Conservation (phyloP, 495 filamentous ascomycete species). For the Cryomyces antarcticus region DNA sequence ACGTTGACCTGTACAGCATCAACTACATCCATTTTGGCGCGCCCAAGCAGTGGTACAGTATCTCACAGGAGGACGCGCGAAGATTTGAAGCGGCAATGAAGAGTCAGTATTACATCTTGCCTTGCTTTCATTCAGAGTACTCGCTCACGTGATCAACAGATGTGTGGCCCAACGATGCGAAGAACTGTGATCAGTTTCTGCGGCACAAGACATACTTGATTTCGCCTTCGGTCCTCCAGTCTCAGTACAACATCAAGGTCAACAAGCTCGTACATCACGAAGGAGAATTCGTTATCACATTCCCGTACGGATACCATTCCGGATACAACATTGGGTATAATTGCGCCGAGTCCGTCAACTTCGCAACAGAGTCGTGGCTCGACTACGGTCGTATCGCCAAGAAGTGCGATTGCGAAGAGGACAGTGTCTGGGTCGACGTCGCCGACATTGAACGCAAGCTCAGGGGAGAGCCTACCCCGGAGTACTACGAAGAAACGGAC, state of each 20-base stretch:
- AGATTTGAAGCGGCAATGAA: conserved; percentile 92
- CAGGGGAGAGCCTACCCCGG: conserved; percentile 71
- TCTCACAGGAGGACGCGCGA: conserved; percentile 87
- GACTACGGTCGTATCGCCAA: conserved; percentile 92
- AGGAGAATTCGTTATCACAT: conserved; percentile 96
- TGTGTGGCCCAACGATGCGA: conserved; percentile 91
- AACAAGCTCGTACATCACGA: conserved; percentile 93
- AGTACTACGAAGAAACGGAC: conserved; percentile 65
- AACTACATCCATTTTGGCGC: conserved; percentile 99
- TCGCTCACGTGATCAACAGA: conserved; percentile 12
- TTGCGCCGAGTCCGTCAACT: conserved; percentile 97
- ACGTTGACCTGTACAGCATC: conserved; percentile 97
- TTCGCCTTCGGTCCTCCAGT: conserved; percentile 67
- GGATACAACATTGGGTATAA: conserved; percentile 98
- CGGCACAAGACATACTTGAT: conserved; percentile 98
- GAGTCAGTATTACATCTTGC: conserved; percentile 22
- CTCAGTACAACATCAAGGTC: conserved; percentile 79
- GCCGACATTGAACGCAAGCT: conserved; percentile 86
- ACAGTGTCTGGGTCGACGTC: conserved; percentile 97
- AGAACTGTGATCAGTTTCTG: conserved; percentile 88
- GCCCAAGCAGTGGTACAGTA: conserved; percentile 98
- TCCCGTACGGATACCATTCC: conserved; percentile 95
- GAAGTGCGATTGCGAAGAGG: conserved; percentile 84
- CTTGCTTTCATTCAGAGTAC: too few species aligned
- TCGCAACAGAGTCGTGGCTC: conserved; percentile 84